Conservation (phyloP, 805 yeast species). For the Hanseniaspora occidentalis region DNA sequence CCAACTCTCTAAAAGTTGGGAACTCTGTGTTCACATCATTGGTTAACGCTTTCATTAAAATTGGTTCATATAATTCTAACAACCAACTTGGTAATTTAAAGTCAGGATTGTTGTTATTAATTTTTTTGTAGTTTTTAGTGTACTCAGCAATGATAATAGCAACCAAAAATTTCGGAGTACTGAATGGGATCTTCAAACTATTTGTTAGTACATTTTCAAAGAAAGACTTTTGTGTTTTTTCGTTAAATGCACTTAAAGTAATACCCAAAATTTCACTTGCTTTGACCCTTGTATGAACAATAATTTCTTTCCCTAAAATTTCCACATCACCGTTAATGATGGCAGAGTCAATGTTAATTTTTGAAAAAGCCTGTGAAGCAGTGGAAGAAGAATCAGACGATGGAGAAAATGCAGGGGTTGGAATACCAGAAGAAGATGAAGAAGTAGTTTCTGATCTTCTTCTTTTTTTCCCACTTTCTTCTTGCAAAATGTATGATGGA, state of each 20-base stretch:
- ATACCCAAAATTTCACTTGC: conserved; percentile 70
- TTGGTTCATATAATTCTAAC: conserved; percentile 26
- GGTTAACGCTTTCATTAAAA: conserved; percentile 24
- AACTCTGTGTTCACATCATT: not conserved
- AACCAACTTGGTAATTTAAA: conserved; percentile 9
- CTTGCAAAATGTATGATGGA: conserved; percentile 22
- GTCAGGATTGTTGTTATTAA: conserved; percentile 13
- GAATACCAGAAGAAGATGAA: conserved; percentile 29
- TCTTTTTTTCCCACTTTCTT: conserved; percentile 21
- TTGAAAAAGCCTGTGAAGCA: conserved; percentile 28
- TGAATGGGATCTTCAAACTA: conserved; percentile 47
- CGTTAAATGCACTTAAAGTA: conserved; percentile 38
- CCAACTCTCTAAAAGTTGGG: conserved; percentile 48
- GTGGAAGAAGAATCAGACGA: conserved; percentile 32
- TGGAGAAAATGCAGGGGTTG: conserved; percentile 29
- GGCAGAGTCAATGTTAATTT: conserved; percentile 86
- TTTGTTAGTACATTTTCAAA: conserved; percentile 25
- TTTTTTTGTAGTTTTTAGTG: conserved; percentile 23
- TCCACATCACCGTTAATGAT: conserved; percentile 84
- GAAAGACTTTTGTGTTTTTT: conserved; percentile 28
- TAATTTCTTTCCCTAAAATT: conserved; percentile 61
- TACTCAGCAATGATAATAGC: conserved; percentile 65
- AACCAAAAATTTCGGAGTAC: conserved; percentile 68
- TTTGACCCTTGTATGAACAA: conserved; percentile 62
- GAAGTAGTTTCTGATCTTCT: conserved; percentile 27